These are phyloP conservation scores for Pogostemon cablin DNA, from an alignment of 257 asterid genomes.

Conservation along the genomic window DNA sequence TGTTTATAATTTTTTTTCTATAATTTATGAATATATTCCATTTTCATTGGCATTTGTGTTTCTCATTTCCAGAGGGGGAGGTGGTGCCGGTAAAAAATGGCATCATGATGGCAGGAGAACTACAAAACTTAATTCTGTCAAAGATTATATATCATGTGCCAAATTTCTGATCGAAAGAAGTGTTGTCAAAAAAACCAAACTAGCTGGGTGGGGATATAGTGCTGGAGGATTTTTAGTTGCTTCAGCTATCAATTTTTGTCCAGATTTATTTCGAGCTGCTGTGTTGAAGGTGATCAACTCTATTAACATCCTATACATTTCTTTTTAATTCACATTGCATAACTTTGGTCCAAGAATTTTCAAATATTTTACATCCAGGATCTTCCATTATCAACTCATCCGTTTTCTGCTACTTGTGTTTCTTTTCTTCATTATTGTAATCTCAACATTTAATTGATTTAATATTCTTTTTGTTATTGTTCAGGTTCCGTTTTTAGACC, in stretches of 20 bases:
- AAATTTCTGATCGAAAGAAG: conserved; percentile 69
- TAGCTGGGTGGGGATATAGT: conserved; percentile 98
- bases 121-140: conserved; percentile 68
- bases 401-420: not conserved
- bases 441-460: conserved; percentile 40
- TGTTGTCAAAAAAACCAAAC: conserved; percentile 73
- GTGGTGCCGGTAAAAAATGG: conserved; percentile 86
- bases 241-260: conserved; percentile 78
- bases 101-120: conserved; percentile 73
- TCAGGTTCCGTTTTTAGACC: conserved; percentile 92
- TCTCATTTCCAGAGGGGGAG: conserved; percentile 83
- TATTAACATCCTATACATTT: not conserved
- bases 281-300: conserved; percentile 67
- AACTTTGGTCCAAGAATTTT: not conserved
- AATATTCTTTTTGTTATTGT: conserved; percentile 28
- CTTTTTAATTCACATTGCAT: not conserved
- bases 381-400: conserved; percentile 6
- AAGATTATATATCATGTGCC: conserved; percentile 82
- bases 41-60: conserved; percentile 8
- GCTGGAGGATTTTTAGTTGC: conserved; percentile 97
- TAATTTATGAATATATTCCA: conserved; percentile 14
- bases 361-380: not conserved
- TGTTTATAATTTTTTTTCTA: conserved; percentile 6
- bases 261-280: conserved; percentile 85
- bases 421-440: not conserved